Percentiles rank a stretch among this genome's conserved stretches.
phyloP scores from a whole-genome alignment of 768 basidiomycete genomes.

The Lentinula boryana region DNA sequence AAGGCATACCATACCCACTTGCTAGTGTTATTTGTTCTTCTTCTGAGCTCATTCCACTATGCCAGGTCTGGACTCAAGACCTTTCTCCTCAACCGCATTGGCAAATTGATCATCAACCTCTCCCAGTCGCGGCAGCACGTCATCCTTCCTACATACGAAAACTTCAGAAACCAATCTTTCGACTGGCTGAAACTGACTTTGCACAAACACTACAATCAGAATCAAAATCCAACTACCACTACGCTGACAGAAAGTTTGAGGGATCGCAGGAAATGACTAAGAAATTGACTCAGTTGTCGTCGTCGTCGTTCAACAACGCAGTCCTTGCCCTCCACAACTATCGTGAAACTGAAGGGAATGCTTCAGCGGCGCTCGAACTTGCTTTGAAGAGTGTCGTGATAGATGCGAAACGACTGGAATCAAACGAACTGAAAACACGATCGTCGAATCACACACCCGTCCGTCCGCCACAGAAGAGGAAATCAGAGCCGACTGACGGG shows the following conservation, averaged over 20 bases:
- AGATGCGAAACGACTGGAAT: neutral
- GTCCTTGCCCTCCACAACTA: neutral
- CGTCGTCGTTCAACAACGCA: neutral
- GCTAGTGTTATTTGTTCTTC: neutral
- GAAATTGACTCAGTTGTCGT: too few relatives aligned
- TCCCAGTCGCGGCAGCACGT: slow-evolving; percentile 42
- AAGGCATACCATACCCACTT: neutral
- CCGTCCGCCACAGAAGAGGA: neutral
- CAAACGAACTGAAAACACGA: too few relatives aligned
- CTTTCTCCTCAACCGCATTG: neutral
- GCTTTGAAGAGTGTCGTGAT: neutral
- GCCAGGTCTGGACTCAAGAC: neutral
- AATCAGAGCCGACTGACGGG: neutral
- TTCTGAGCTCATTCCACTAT: too few relatives aligned
- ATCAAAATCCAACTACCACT: neutral
- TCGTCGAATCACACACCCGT: neutral
- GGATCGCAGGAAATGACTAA: neutral
- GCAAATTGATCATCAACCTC: slow-evolving; percentile 7
- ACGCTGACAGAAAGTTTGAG: too few relatives aligned
- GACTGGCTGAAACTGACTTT: slow-evolving; percentile 3
- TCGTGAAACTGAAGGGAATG: neutral
- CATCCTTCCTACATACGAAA: slow-evolving; percentile 32
- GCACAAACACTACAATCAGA: neutral
- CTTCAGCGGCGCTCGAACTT: neutral
- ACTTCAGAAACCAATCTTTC: slow-evolving; percentile 24